Percentiles rank a stretch among this genome's conserved stretches.
Evolutionary conservation across 345 rosid genomes (phyloP).

Genomic region (Rhizophora apiculata): DNA sequence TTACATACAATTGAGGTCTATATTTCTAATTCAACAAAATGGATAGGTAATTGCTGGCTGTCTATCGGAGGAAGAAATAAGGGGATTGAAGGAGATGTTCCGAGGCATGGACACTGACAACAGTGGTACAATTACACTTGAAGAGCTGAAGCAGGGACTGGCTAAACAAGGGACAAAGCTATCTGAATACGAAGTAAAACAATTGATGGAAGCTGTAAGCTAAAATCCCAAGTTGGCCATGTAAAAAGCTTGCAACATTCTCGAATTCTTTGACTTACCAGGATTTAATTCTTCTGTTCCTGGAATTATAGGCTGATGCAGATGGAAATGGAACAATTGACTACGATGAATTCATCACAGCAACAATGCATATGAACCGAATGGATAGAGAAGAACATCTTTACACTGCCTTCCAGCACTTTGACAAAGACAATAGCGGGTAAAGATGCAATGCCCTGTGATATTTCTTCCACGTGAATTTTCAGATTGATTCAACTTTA

Average conservation of each 20-base stretch:
- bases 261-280: neutral
- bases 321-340: constrained; percentile 83
- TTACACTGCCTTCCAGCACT: constrained; percentile 77
- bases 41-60: constrained; percentile 90
- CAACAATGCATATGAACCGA: constrained; percentile 77
- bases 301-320: constrained; percentile 69
- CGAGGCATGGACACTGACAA: constrained; percentile 77
- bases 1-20: neutral
- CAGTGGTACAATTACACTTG: constrained; percentile 92
- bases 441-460: constrained; percentile 14
- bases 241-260: neutral
- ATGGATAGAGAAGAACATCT: constrained; percentile 78
- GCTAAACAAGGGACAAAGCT: constrained; percentile 89
- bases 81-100: constrained; percentile 96
- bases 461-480: neutral
- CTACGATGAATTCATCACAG: constrained; percentile 74
- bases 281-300: neutral
- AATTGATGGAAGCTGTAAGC: constrained; percentile 93
- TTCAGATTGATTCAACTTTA: neutral
- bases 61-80: constrained; percentile 94
- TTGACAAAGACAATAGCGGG: constrained; percentile 89
- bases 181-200: constrained; percentile 79
- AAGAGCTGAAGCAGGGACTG: constrained; percentile 86
- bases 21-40: neutral
- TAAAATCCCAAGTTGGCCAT: neutral